phyloP scores from a whole-genome alignment of 345 rosid genomes.

The Eucalyptus grandis region DNA sequence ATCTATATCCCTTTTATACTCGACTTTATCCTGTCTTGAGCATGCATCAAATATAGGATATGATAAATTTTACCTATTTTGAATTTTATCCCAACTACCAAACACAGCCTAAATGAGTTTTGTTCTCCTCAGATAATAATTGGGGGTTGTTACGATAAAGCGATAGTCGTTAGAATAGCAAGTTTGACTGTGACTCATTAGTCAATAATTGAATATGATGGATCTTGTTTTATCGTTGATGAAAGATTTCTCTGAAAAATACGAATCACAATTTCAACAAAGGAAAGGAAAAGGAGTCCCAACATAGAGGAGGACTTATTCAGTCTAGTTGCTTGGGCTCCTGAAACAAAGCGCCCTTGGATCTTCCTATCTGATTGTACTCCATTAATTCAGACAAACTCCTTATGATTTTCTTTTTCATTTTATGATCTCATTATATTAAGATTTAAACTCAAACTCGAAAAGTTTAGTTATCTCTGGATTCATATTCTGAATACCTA shows the following conservation, averaged over 20 bases:
- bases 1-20: too few relatives aligned
- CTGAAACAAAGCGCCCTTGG: neutral
- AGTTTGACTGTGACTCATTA: neutral
- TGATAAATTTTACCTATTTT: too few relatives aligned
- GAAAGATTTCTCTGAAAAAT: neutral
- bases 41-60: too few relatives aligned
- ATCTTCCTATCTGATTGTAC: neutral
- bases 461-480: neutral
- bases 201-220: neutral
- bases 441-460: neutral
- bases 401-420: neutral
- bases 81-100: too few relatives aligned
- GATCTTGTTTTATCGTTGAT: neutral
- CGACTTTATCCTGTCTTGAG: rapidly evolving
- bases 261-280: neutral
- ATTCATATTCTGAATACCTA: neutral
- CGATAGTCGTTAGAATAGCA: neutral
- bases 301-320: neutral
- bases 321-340: neutral
- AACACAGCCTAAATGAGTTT: rapidly evolving
- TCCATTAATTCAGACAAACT: neutral
- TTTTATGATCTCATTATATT: neutral
- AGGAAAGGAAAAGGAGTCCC: neutral
- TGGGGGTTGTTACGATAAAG: neutral
- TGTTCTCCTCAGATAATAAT: neutral